These are phyloP conservation scores for Dothistroma septosporum DNA, from an alignment of 2,329 filamentous ascomycete species.

Conservation along the genomic window DNA sequence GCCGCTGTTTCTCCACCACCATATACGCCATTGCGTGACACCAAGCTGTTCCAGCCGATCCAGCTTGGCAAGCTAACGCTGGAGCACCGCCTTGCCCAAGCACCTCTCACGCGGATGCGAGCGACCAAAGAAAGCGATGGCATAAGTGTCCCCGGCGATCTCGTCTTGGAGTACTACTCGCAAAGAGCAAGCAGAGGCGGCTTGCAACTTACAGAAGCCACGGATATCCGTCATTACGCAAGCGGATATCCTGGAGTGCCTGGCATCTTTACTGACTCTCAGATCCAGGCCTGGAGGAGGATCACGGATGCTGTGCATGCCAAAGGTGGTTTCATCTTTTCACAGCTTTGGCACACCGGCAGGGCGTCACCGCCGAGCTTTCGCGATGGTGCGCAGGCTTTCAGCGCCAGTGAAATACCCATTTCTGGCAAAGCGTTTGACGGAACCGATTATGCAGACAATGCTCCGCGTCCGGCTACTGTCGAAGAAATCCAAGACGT, in stretches of 20 bases:
- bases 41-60: constrained; percentile 34
- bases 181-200: constrained; percentile 50
- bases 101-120: constrained; percentile 41
- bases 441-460: constrained; percentile 34
- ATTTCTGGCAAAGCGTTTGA: constrained; percentile 28
- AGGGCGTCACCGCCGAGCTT: constrained; percentile 37
- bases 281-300: constrained; percentile 56
- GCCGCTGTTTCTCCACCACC: constrained; percentile 15
- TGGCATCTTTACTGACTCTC: constrained; percentile 53
- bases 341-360: constrained; percentile 60
- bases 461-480: constrained; percentile 36
- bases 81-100: constrained; percentile 38
- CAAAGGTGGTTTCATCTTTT: constrained; percentile 58
- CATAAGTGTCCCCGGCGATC: constrained; percentile 43
- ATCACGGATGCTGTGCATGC: constrained; percentile 60
- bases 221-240: constrained; percentile 43
- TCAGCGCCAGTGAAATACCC: constrained; percentile 34
- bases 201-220: constrained; percentile 53
- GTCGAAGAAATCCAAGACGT: constrained; percentile 36
- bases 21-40: constrained; percentile 16
- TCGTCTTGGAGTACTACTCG: constrained; percentile 48
- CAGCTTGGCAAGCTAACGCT: constrained; percentile 34
- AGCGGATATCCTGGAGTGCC: constrained; percentile 51
- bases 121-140: constrained; percentile 34
- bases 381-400: constrained; percentile 19